Percentiles rank a stretch among this genome's conserved stretches.
Evolutionary conservation across 2,329 filamentous ascomycete species (phyloP).

Genomic region (Nemania abortiva): DNA sequence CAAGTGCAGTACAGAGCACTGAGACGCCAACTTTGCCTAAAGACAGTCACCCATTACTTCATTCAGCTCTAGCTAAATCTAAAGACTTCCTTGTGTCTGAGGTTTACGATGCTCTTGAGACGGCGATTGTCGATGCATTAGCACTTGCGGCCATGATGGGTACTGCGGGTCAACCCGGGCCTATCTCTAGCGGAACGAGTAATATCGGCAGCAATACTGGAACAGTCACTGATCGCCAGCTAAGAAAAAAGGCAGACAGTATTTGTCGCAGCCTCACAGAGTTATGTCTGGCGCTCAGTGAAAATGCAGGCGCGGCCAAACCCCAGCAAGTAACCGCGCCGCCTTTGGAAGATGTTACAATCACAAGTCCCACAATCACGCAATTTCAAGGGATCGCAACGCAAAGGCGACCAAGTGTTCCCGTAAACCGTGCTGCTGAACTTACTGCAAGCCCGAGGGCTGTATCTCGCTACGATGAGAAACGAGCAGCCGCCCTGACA

Average conservation of each 20-base stretch:
- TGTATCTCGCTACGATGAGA: constrained; percentile 66
- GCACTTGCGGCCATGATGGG: constrained; percentile 83
- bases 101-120: constrained; percentile 83
- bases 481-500: constrained; percentile 61
- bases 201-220: constrained; percentile 63
- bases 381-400: constrained; percentile 55
- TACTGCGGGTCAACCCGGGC: constrained; percentile 74
- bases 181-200: constrained; percentile 75
- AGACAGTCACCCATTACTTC: constrained; percentile 81
- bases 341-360: constrained; percentile 47
- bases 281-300: constrained; percentile 85
- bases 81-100: constrained; percentile 76
- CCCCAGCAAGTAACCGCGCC: constrained; percentile 48
- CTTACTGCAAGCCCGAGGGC: constrained; percentile 60
- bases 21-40: constrained; percentile 60
- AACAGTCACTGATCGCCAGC: constrained; percentile 80
- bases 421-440: constrained; percentile 56
- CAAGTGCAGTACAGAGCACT: constrained; percentile 59
- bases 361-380: constrained; percentile 60
- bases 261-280: constrained; percentile 94
- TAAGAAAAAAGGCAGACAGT: constrained; percentile 90
- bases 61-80: constrained; percentile 83
- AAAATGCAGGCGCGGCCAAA: constrained; percentile 61
- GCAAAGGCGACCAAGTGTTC: constrained; percentile 55
- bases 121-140: constrained; percentile 84